Evolutionary conservation across 495 filamentous ascomycete species (phyloP).

Genomic region (Neurospora sp.): DNA sequence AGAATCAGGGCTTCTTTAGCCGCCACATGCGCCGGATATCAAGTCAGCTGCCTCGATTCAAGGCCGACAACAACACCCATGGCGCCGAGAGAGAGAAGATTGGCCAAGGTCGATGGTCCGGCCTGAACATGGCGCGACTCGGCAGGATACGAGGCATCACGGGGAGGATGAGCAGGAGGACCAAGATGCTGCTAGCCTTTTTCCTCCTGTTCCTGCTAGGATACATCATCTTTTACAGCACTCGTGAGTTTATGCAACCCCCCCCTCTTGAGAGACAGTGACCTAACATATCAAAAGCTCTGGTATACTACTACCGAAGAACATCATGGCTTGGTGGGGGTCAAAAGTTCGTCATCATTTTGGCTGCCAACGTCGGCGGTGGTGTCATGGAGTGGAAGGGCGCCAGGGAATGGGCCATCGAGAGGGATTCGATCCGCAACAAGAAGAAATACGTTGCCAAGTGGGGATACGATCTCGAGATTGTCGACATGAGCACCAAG

Average conservation of each 20-base stretch:
- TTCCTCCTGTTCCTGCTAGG: slow-evolving; percentile 49
- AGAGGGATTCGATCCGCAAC: slow-evolving; percentile 90
- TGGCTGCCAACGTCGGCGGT: slow-evolving; percentile 88
- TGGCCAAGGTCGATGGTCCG: slow-evolving; percentile 35
- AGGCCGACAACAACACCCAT: slow-evolving; percentile 19
- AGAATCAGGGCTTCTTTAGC: slow-evolving; percentile 68
- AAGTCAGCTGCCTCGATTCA: slow-evolving; percentile 63
- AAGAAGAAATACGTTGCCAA: slow-evolving; percentile 76
- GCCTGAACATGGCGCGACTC: slow-evolving; percentile 25
- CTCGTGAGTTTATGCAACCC: slow-evolving; percentile 45
- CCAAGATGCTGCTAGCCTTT: slow-evolving; percentile 51
- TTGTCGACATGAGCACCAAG: slow-evolving; percentile 97
- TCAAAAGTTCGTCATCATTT: slow-evolving; percentile 83
- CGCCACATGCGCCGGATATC: slow-evolving; percentile 68
- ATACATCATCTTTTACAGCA: slow-evolving; percentile 56
- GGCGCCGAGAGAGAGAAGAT: slow-evolving; percentile 75
- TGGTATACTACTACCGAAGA: slow-evolving; percentile 40
- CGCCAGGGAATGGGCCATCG: slow-evolving; percentile 93
- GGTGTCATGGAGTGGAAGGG: slow-evolving; percentile 99
- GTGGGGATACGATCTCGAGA: slow-evolving; percentile 95
- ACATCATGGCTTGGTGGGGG: slow-evolving; percentile 60
- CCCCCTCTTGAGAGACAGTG: not conserved
- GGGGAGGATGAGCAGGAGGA: slow-evolving; percentile 34
- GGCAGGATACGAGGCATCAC: slow-evolving; percentile 27
- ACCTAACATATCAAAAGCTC: slow-evolving; percentile 19